These are phyloP conservation scores for Alternaria ventricosa DNA, from an alignment of 2,329 filamentous ascomycete species.

Conservation along the genomic window DNA sequence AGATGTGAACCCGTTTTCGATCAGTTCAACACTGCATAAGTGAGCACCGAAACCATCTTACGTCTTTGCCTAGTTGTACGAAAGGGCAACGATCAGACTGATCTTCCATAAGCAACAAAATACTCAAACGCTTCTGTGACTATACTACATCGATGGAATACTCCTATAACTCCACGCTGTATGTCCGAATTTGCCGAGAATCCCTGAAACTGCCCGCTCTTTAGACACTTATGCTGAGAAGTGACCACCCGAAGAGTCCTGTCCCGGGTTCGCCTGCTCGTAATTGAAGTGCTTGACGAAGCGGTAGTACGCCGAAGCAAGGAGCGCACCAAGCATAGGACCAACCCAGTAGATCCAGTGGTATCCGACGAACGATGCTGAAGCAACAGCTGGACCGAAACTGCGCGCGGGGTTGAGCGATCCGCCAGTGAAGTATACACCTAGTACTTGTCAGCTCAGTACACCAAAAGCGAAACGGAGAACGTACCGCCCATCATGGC, in stretches of 20 bases:
- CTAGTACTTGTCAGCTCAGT: not conserved
- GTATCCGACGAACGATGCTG: slow-evolving; percentile 37
- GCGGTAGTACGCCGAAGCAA: slow-evolving; percentile 56
- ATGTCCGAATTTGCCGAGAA: too few relatives aligned
- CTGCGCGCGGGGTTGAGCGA: slow-evolving; percentile 54
- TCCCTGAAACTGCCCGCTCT: too few relatives aligned
- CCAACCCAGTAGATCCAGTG: slow-evolving; percentile 55
- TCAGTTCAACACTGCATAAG: too few relatives aligned
- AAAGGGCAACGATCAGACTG: too few relatives aligned
- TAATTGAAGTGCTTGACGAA: slow-evolving; percentile 50
- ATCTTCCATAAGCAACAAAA: too few relatives aligned
- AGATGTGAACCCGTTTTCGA: too few relatives aligned
- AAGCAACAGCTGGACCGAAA: slow-evolving; percentile 51
- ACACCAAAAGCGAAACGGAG: not conserved
- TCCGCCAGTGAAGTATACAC: slow-evolving; percentile 52
- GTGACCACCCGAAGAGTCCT: slow-evolving; percentile 23
- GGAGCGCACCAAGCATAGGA: slow-evolving; percentile 47
- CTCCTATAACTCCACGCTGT: too few relatives aligned
- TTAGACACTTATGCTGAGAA: not conserved
- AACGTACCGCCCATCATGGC: slow-evolving; percentile 36
- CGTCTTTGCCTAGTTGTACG: too few relatives aligned
- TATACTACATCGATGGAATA: too few relatives aligned
- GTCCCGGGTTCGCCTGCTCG: slow-evolving; percentile 36
- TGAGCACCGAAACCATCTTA: too few relatives aligned
- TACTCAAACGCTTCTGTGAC: too few relatives aligned